Evolutionary conservation across 2,329 filamentous ascomycete genomes (phyloP).

Genomic region (Dendryphion nanum): DNA sequence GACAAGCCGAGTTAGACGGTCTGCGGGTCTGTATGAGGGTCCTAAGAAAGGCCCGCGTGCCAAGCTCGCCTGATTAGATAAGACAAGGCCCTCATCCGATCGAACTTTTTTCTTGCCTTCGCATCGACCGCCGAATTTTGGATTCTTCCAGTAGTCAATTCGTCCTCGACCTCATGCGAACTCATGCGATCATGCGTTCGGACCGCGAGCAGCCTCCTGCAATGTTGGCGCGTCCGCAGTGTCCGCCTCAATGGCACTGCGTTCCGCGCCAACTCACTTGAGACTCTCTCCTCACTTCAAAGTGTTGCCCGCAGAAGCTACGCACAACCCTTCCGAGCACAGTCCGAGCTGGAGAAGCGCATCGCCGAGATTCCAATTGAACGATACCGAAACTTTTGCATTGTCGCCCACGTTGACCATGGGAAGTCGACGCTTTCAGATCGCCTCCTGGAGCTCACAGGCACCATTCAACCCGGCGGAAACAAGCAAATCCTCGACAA

Average conservation of each 20-base stretch:
- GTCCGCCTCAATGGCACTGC: constrained; percentile 17
- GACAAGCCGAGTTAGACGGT: too few relatives aligned
- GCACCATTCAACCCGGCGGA: constrained; percentile 78
- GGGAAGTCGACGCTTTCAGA: constrained; percentile 96
- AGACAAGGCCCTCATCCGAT: too few relatives aligned
- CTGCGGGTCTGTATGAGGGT: too few relatives aligned
- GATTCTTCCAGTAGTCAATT: constrained; percentile 12
- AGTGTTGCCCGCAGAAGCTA: too few relatives aligned
- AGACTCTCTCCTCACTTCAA: constrained; percentile 25
- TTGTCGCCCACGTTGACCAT: constrained; percentile 98
- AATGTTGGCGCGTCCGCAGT: constrained; percentile 32
- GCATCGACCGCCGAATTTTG: too few relatives aligned
- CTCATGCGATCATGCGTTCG: constrained; percentile 53
- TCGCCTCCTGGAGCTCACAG: constrained; percentile 86
- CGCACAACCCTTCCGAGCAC: constrained; percentile 40
- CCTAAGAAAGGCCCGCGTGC: too few relatives aligned
- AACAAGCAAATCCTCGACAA: constrained; percentile 98
- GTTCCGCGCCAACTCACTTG: constrained; percentile 17
- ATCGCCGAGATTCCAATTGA: constrained; percentile 76
- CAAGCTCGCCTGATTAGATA: too few relatives aligned
- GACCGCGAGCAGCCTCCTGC: constrained; percentile 43
- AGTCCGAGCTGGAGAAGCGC: constrained; percentile 58
- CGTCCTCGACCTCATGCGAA: constrained; percentile 28
- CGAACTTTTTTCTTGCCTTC: too few relatives aligned
- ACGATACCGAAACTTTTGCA: constrained; percentile 92